Percentiles rank a stretch among this genome's conserved stretches.
These are phyloP conservation scores for Xylaria sp. DNA, from an alignment of 495 filamentous ascomycete species.

Conservation along the genomic window DNA sequence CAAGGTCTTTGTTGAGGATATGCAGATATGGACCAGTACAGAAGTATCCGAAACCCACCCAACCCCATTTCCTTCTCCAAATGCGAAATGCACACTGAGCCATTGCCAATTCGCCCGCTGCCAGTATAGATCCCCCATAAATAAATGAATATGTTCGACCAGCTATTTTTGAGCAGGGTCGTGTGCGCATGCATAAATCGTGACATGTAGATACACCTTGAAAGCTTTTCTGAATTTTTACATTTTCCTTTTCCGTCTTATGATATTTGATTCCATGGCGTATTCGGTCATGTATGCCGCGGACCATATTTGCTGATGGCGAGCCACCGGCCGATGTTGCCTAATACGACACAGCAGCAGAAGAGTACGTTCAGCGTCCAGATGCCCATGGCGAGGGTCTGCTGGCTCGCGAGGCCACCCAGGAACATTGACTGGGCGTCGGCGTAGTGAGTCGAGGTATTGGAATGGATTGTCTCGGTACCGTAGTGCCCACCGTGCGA, in stretches of 20 bases:
- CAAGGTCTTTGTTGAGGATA: not conserved
- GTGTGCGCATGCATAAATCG: constrained; percentile 12
- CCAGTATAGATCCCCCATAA: not conserved
- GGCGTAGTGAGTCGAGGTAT: constrained; percentile 14
- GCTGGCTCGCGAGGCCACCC: constrained; percentile 67
- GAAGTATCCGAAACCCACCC: not conserved
- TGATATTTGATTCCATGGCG: not conserved
- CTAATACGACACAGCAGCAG: constrained; percentile 93
- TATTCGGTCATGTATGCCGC: not conserved
- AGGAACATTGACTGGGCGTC: constrained; percentile 39
- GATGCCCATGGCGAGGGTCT: constrained; percentile 77
- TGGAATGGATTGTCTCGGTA: constrained; percentile 38
- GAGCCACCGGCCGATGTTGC: constrained; percentile 87
- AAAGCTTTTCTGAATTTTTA: not conserved
- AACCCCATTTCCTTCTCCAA: not conserved
- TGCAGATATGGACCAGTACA: not conserved
- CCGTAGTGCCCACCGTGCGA: constrained; percentile 26
- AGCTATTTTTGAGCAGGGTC: not conserved
- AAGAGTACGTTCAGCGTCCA: constrained; percentile 95
- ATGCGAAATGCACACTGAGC: not conserved
- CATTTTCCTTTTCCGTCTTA: not conserved
- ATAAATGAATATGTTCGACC: not conserved
- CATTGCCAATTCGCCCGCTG: constrained; percentile 4
- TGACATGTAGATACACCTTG: not conserved
- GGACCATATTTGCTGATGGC: constrained; percentile 53